Evolutionary conservation across 306 rosid species (phyloP).

Genomic region (Trifolium repens): DNA sequence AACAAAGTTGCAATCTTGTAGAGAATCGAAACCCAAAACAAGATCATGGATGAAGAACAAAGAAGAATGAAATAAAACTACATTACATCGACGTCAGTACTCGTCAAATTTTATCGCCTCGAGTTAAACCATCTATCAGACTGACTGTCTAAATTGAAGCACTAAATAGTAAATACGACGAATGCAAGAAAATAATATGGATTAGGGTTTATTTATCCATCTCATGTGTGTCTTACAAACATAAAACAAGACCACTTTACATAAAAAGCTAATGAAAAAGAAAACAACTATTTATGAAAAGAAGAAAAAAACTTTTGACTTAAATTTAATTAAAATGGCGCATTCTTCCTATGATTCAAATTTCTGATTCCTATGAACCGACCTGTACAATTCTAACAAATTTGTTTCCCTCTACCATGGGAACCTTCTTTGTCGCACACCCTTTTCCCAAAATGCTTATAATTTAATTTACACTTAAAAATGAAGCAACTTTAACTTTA

Average conservation of each 20-base stretch:
- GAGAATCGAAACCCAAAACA: not conserved
- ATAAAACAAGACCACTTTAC: slow-evolving; percentile 46
- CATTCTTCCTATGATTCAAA: slow-evolving; percentile 47
- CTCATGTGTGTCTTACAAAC: slow-evolving; percentile 42
- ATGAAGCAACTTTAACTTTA: slow-evolving; percentile 55
- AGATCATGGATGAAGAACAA: too few relatives aligned
- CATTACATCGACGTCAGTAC: too few relatives aligned
- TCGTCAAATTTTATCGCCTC: too few relatives aligned
- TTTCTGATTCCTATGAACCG: slow-evolving; percentile 57
- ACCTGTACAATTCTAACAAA: slow-evolving; percentile 75
- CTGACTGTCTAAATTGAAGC: too few relatives aligned
- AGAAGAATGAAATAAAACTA: too few relatives aligned
- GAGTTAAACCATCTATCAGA: too few relatives aligned
- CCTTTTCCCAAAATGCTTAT: slow-evolving; percentile 41
- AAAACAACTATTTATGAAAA: slow-evolving; percentile 3
- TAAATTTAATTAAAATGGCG: slow-evolving; percentile 41
- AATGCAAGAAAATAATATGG: too few relatives aligned
- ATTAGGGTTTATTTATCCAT: not conserved
- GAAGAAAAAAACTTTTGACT: slow-evolving; percentile 30
- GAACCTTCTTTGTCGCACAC: slow-evolving; percentile 50
- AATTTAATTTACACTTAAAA: slow-evolving; percentile 72
- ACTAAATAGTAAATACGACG: too few relatives aligned
- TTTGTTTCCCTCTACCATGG: slow-evolving; percentile 53
- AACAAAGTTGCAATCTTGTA: not conserved
- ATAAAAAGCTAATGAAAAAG: slow-evolving; percentile 38